Percentiles rank a stretch among this genome's conserved stretches.
phyloP scores from a whole-genome alignment of 768 basidiomycete species.

The Pleurotus salmoneostramineus region DNA sequence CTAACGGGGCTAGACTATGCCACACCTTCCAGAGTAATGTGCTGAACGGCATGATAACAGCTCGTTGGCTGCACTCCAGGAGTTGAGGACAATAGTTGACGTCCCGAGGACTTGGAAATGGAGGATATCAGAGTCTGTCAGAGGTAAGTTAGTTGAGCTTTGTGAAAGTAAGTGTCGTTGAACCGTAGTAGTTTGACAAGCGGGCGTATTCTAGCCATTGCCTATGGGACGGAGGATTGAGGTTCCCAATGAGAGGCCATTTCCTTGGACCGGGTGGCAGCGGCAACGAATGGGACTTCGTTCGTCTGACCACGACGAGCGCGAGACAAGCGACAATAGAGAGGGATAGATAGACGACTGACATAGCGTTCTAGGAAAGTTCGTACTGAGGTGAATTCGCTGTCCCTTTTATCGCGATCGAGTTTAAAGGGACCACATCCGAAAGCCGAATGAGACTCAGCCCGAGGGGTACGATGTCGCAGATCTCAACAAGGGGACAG shows the following conservation, averaged over 20 bases:
- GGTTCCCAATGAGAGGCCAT: constrained; percentile 21
- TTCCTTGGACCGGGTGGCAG: constrained; percentile 23
- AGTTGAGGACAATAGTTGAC: constrained; percentile 32
- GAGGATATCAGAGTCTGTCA: constrained; percentile 25
- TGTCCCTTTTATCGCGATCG: no score
- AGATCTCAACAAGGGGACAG: no score
- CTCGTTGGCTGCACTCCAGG: constrained; percentile 28
- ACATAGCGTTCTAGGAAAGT: no score
- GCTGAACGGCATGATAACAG: constrained; percentile 35
- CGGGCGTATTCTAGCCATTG: constrained; percentile 17
- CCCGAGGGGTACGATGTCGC: no score
- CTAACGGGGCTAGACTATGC: neutral
- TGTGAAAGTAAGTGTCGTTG: no score
- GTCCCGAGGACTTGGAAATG: constrained; percentile 25
- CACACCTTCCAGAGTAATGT: constrained; percentile 35
- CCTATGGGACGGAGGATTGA: constrained; percentile 14
- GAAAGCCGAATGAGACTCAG: no score
- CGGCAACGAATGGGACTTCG: neutral
- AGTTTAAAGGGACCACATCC: no score
- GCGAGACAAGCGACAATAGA: no score
- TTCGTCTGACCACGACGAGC: no score
- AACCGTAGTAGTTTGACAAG: constrained; percentile 17
- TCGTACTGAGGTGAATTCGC: no score
- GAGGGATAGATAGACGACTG: no score
- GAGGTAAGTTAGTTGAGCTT: no score